Evolutionary conservation across 139 green algal species (phyloP).

Genomic region (Micromonas commoda): DNA sequence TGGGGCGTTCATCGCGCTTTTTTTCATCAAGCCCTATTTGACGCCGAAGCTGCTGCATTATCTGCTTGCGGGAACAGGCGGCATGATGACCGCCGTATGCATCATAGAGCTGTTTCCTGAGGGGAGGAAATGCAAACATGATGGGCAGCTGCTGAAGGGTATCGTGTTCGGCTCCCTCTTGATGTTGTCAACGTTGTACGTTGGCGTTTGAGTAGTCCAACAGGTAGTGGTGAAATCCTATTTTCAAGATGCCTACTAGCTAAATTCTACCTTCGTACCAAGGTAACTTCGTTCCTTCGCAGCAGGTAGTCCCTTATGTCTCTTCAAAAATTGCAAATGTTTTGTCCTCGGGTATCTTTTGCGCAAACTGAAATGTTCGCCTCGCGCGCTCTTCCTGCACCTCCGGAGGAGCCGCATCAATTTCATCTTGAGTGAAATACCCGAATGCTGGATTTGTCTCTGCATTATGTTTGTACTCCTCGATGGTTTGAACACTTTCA

Average conservation of each 20-base stretch:
- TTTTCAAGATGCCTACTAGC: background rate
- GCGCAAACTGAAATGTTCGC: background rate
- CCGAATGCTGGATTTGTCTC: background rate
- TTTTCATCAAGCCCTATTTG: conserved; percentile 61
- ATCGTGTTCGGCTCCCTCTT: conserved; percentile 49
- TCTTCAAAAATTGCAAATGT: too few species aligned
- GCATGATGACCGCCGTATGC: conserved; percentile 81
- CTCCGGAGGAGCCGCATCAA: background rate
- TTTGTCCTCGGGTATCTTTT: too few species aligned
- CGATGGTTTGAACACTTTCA: background rate
- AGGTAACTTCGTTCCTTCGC: too few species aligned
- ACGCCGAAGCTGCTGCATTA: conserved; percentile 53
- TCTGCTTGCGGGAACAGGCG: conserved; percentile 71
- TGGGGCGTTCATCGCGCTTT: conserved; percentile 64
- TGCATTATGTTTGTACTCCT: background rate
- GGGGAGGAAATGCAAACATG: conserved; percentile 57
- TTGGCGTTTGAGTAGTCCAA: conserved; percentile 32
- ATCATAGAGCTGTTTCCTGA: conserved; percentile 79
- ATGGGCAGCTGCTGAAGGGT: conserved; percentile 52
- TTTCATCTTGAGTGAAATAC: background rate
- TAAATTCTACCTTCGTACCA: too few species aligned
- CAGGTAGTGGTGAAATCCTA: background rate
- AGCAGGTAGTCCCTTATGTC: too few species aligned
- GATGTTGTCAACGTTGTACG: conserved; percentile 68
- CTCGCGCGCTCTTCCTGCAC: background rate